Conservation (phyloP, 139 green algal species). For the Auxenochlorella protothecoides region DNA sequence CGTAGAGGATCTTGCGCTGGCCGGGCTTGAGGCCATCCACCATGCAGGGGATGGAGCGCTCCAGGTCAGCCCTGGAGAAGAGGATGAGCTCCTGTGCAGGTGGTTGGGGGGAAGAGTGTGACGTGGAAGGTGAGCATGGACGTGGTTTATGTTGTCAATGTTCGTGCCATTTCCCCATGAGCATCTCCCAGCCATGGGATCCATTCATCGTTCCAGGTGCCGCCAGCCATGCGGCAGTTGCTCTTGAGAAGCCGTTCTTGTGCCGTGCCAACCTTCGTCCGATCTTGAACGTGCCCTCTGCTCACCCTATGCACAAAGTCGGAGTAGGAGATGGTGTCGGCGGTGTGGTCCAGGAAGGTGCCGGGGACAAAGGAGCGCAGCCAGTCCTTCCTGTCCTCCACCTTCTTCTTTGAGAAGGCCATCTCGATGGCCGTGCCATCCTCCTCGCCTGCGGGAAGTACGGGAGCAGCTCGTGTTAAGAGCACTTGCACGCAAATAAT, state of each 20-base stretch:
- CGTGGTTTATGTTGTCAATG: no score
- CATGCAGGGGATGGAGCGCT: constrained; percentile 92
- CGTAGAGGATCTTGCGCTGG: constrained; percentile 97
- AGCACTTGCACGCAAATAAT: background rate
- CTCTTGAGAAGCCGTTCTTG: no score
- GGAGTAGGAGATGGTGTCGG: constrained; percentile 70
- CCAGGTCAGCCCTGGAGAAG: constrained; percentile 85
- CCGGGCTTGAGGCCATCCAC: constrained; percentile 97
- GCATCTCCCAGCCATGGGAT: no score
- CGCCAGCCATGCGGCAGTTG: no score
- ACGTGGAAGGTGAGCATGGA: no score
- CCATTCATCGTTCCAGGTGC: no score
- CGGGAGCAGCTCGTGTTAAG: no score
- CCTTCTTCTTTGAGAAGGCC: constrained; percentile 97
- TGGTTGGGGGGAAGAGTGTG: background rate
- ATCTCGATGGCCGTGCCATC: constrained; percentile 85
- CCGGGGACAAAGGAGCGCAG: constrained; percentile 68
- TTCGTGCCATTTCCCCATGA: no score
- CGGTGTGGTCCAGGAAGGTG: constrained; percentile 88
- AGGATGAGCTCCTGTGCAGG: constrained; percentile 78
- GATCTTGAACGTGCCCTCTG: no score
- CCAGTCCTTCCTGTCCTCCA: constrained; percentile 97
- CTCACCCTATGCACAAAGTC: constrained; percentile 90
- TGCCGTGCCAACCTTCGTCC: no score
- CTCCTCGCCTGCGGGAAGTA: constrained; percentile 34